These are phyloP conservation scores for Sugiyamaella marilandica DNA, from an alignment of 805 yeast species.

Conservation along the genomic window DNA sequence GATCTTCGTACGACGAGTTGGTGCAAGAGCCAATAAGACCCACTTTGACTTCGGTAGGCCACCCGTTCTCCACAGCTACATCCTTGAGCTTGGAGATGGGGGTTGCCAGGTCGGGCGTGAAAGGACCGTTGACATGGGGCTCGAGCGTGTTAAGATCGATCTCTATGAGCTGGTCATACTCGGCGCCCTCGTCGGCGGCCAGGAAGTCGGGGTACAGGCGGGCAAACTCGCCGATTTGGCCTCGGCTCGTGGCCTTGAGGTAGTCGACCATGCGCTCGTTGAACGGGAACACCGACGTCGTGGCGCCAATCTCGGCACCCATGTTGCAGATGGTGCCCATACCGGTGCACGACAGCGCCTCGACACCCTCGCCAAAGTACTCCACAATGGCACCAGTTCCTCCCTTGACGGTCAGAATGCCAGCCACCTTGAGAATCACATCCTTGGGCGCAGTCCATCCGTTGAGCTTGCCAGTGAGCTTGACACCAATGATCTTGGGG, in stretches of 20 bases:
- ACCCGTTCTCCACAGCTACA: slow-evolving; percentile 74
- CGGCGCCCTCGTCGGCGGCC: slow-evolving; percentile 86
- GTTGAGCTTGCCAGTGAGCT: slow-evolving; percentile 82
- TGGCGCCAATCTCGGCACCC: slow-evolving; percentile 99
- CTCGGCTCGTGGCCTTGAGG: slow-evolving; percentile 81
- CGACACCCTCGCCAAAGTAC: slow-evolving; percentile 93
- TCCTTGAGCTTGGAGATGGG: slow-evolving; percentile 85
- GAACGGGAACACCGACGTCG: slow-evolving; percentile 96
- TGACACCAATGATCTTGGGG: slow-evolving; percentile 92
- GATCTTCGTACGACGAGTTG: slow-evolving; percentile 96
- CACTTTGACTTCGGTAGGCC: slow-evolving; percentile 92
- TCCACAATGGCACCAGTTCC: slow-evolving; percentile 97
- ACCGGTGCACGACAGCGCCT: slow-evolving; percentile 92
- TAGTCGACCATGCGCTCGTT: slow-evolving; percentile 84
- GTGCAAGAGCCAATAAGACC: slow-evolving; percentile 99
- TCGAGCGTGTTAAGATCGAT: slow-evolving; percentile 84
- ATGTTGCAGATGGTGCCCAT: slow-evolving; percentile 99
- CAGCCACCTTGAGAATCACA: slow-evolving; percentile 88
- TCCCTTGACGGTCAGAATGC: slow-evolving; percentile 92
- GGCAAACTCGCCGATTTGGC: slow-evolving; percentile 79
- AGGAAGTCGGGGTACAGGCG: slow-evolving; percentile 62
- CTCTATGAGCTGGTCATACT: slow-evolving; percentile 90
- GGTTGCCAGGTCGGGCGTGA: slow-evolving; percentile 96
- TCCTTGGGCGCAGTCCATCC: slow-evolving; percentile 99
- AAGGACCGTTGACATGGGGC: slow-evolving; percentile 97